phyloP scores from a whole-genome alignment of 2,329 filamentous ascomycete species.

The Neofusicoccum cordaticola region DNA sequence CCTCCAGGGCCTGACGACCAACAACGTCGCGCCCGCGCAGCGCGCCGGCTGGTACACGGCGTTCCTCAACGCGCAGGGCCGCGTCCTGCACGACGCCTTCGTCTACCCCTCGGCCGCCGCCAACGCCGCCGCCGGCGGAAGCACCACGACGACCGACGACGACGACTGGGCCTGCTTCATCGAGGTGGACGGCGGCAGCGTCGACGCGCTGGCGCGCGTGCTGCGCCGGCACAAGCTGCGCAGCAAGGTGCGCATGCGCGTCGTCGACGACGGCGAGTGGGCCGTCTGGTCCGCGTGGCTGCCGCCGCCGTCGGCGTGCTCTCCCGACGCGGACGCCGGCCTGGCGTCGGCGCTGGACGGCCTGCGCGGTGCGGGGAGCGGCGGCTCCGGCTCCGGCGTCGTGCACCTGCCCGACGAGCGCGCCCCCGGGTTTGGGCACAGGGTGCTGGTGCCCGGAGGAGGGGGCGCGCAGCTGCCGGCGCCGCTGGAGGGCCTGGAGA shows the following conservation, averaged over 20 bases:
- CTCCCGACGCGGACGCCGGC: neutral
- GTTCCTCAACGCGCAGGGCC: slow-evolving; percentile 79
- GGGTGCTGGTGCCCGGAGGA: neutral
- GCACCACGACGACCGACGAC: neutral
- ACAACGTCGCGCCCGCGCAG: slow-evolving; percentile 57
- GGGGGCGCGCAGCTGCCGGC: neutral
- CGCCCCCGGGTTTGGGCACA: slow-evolving; percentile 25
- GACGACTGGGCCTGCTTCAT: slow-evolving; percentile 63
- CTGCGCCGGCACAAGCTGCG: slow-evolving; percentile 83
- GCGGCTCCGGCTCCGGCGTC: neutral
- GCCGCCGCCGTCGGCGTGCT: neutral
- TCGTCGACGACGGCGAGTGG: slow-evolving; percentile 64
- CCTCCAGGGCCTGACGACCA: slow-evolving; percentile 83
- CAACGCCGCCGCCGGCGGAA: slow-evolving; percentile 15
- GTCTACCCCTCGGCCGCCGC: slow-evolving; percentile 57
- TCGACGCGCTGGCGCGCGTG: slow-evolving; percentile 60
- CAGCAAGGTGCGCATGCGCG: slow-evolving; percentile 62
- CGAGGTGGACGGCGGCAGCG: slow-evolving; percentile 74
- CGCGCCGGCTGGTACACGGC: slow-evolving; percentile 58
- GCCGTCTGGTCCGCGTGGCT: slow-evolving; percentile 69
- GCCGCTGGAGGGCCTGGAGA: neutral
- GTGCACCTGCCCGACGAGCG: neutral
- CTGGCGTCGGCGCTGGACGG: neutral
- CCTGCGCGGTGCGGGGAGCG: no score
- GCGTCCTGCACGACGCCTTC: slow-evolving; percentile 86